Conservation (phyloP, 306 rosid genomes). For the Mimosa pudica region DNA sequence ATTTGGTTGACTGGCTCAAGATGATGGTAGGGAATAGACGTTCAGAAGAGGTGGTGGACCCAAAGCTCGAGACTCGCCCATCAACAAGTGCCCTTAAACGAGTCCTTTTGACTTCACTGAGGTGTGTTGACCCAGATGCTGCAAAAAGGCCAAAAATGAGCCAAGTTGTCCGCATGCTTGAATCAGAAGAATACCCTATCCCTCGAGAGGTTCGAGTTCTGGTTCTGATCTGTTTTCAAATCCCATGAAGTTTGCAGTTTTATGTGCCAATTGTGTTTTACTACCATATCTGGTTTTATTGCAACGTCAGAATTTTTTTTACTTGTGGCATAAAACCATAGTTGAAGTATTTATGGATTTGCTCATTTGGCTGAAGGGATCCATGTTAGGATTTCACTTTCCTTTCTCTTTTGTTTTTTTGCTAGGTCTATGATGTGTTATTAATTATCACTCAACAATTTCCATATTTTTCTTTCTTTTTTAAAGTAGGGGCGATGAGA, state of each 20-base stretch:
- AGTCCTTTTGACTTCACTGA: constrained; percentile 84
- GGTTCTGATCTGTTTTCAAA: constrained; percentile 26
- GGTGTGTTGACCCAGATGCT: constrained; percentile 91
- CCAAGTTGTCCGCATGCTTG: constrained; percentile 96
- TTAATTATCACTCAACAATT: neutral
- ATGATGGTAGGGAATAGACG: constrained; percentile 92
- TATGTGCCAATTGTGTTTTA: neutral
- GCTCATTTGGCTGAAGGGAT: neutral
- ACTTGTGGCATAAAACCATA: neutral
- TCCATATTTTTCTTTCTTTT: neutral
- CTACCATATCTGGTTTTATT: constrained; percentile 22
- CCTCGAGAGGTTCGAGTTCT: constrained; percentile 75
- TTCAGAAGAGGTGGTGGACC: constrained; percentile 90
- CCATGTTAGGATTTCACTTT: neutral
- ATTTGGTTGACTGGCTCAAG: constrained; percentile 94
- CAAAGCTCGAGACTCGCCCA: constrained; percentile 81
- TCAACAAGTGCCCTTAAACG: constrained; percentile 88
- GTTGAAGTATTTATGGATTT: neutral
- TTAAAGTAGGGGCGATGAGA: neutral
- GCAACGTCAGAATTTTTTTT: neutral
- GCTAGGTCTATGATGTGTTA: neutral
- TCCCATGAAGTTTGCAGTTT: constrained; percentile 8
- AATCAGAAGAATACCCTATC: constrained; percentile 88
- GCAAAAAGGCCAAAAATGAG: constrained; percentile 90
- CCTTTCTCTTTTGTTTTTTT: neutral